Conservation (phyloP, 2,329 filamentous ascomycete species). For the Diaporthe amygdali region DNA sequence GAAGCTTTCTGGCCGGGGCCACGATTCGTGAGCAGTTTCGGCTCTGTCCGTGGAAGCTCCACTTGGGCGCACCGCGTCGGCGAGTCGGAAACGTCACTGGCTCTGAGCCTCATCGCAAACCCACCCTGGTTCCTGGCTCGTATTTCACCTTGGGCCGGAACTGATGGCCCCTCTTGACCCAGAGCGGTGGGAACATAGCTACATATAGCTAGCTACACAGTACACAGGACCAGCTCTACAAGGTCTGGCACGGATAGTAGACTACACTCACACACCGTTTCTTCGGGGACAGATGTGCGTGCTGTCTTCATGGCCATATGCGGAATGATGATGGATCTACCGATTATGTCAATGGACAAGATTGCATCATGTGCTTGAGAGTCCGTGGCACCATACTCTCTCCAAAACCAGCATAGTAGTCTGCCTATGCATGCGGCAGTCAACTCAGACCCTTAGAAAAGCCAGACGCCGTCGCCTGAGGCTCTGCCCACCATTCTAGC, state of each 20-base stretch:
- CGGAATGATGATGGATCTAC: not conserved
- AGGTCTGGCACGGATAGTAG: not conserved
- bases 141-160: not conserved
- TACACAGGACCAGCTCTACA: not conserved
- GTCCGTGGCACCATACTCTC: not conserved
- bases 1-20: not conserved
- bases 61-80: not conserved
- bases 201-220: not conserved
- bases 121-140: constrained; percentile 7
- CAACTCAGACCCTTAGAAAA: not conserved
- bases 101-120: constrained; percentile 1
- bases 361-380: not conserved
- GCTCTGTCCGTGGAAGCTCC: constrained; percentile 15
- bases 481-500: constrained; percentile 5
- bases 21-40: constrained; percentile 9
- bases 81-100: constrained; percentile 6
- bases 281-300: not conserved
- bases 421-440: not conserved
- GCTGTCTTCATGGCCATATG: not conserved
- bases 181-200: constrained; percentile 6
- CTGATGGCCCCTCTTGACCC: not conserved
- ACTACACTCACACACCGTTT: not conserved
- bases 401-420: not conserved
- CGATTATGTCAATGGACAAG: not conserved
- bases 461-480: not conserved